Evolutionary conservation across 352 stramenopile genomes (phyloP).

Genomic region (Elongisporangium prolatum): DNA sequence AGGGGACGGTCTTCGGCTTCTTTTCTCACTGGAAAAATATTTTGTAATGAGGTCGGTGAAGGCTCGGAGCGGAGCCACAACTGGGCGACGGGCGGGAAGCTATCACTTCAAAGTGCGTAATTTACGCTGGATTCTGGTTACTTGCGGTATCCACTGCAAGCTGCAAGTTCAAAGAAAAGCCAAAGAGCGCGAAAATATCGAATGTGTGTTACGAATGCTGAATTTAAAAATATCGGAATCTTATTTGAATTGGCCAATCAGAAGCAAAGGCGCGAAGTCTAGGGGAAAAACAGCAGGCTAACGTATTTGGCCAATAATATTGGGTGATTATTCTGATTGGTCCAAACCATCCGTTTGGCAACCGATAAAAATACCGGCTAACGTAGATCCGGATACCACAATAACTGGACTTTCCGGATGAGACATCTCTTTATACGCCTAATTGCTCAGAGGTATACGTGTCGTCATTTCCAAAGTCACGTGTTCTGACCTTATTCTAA

Average conservation of each 20-base stretch:
- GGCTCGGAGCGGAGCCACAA: neutral
- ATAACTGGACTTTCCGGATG: neutral
- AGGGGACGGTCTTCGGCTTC: slow-evolving; percentile 5
- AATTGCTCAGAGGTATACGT: neutral
- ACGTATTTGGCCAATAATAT: neutral
- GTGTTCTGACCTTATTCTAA: neutral
- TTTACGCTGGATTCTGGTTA: neutral
- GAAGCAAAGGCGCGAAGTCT: slow-evolving; percentile 23
- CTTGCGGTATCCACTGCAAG: neutral
- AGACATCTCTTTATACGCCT: neutral
- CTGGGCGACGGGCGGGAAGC: slow-evolving; percentile 1
- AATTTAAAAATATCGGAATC: neutral
- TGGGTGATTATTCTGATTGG: neutral
- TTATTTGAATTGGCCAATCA: slow-evolving; percentile 27
- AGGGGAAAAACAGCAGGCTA: slow-evolving; percentile 5
- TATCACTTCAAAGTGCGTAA: slow-evolving; percentile 14
- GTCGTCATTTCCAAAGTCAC: neutral
- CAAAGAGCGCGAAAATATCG: neutral
- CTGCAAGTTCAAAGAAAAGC: neutral
- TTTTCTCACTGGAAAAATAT: slow-evolving; percentile 3
- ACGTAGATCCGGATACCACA: neutral
- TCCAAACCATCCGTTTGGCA: neutral
- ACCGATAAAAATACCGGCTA: neutral
- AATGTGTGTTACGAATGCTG: neutral
- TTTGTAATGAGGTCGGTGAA: slow-evolving; percentile 9